Base-by-base conservation (phyloP, 2,329 filamentous ascomycete genomes). In the Botrytis aclada region DNA sequence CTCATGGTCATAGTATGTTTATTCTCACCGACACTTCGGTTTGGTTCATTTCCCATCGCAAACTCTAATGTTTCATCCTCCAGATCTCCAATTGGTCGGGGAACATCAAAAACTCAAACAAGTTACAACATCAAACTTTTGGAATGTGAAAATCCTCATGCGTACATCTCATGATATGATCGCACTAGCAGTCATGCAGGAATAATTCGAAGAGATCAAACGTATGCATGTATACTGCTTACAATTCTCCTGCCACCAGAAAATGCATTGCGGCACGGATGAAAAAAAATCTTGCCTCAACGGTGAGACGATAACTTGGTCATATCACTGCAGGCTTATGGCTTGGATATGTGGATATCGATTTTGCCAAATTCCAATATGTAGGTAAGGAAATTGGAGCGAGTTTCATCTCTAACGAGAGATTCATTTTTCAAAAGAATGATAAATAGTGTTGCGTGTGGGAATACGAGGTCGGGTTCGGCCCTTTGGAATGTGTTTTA, bases 281-380 rank as follows among this genome's bases (percentile, higher is more conserved):
- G 43, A 54, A 54, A 54, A n/a, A 32, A 56, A 56, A 18, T 56
- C 34, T 41, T 41, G 69, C 60, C 34, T 41, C 41, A 14, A 63
- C 45, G 45, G 60, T 51, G 58, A 71, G 69, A 47, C 41, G 45
- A 39, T 37, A 20, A 32, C 43, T 65, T 54, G 69, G 45, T 65
- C 32, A 71, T 71, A 20, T 45, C 18, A 56, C 69, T 65, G 69
- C 69, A 71, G 58, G 69, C 69, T 71, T 54, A 71, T 45, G 16
- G 43, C 69, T 71, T 65, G 39, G 25, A 34, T 18, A 60, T 60
- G 66, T 32, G 60, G 34, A 65, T 56, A 43, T 43, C 9, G 37
- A n/a, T 34, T 37, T 45, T 14, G 25, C 12, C 47, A n/a, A 54
- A 54, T 65, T 29, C 16, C 69, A 71, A 54, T 43, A 43, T 65